These are phyloP conservation scores for Aspergillus bertholletiae DNA, from an alignment of 495 filamentous ascomycete genomes.

Conservation along the genomic window DNA sequence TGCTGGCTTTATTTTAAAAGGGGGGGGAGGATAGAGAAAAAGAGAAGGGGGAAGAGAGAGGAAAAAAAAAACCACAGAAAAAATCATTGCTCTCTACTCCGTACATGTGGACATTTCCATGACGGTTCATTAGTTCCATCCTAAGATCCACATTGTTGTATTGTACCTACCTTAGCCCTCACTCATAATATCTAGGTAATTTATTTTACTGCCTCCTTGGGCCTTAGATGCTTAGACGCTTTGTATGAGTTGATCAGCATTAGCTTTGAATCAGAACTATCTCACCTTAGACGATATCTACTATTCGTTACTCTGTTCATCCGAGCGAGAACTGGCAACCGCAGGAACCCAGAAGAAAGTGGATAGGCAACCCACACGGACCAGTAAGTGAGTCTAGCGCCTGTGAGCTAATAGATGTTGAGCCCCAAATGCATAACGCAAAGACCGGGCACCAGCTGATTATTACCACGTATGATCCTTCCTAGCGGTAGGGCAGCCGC, in stretches of 20 bases:
- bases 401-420: not conserved
- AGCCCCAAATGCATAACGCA: slow-evolving; percentile 4
- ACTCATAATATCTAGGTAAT: not conserved
- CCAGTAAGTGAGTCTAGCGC: slow-evolving; percentile 1
- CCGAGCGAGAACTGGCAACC: not conserved
- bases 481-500: too few relatives aligned
- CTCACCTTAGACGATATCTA: too few relatives aligned
- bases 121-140: not conserved
- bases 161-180: not conserved
- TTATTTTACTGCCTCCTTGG: not conserved
- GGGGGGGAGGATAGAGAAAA: too few relatives aligned
- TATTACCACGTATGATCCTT: not conserved
- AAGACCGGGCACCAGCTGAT: not conserved
- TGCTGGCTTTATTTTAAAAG: too few relatives aligned
- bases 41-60: too few relatives aligned
- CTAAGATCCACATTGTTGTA: not conserved
- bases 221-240: too few relatives aligned
- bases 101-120: too few relatives aligned
- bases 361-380: not conserved
- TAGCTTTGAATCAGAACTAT: too few relatives aligned
- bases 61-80: too few relatives aligned
- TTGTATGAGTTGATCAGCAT: too few relatives aligned
- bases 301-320: not conserved
- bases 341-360: not conserved
- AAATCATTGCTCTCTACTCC: too few relatives aligned